Evolutionary conservation across 805 yeast genomes (phyloP), one percentile per base, ranked within the genome.

Genomic region (Monosporozyma unispora): DNA sequence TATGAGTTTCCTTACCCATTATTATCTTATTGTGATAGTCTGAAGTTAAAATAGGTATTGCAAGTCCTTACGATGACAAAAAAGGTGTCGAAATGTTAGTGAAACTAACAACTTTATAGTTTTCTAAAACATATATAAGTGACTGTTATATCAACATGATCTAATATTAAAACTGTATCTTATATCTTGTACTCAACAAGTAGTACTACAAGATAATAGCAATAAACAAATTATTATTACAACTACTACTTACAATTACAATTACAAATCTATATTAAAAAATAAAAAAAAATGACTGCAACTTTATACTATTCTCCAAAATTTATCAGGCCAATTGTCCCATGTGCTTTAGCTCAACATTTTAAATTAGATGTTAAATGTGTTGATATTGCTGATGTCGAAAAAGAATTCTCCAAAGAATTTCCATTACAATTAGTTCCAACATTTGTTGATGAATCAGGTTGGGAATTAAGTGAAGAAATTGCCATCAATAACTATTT

Each of bases 391-490:
- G 55, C 60, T 11, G 57, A 58, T 23, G 52, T 54, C 27, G 52
- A 47, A n/a, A 53, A 33, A 9, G 3, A 51, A 12, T 78, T 61
- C 66, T 59, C 62, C 48, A 69, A 71, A 56, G 57, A 69, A 61
- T 84, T 84, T 77, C 88, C 90, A 64, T 71, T 80, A 64, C 72
- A 67, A 52, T 78, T 75, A 68, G 69, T 74, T 54, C 91, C 93
- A 67, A 78, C 86, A 53, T 81, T 82, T 58, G 58, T 79, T 67
- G 88, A 46, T 39, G 38, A 19, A 45, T 42, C n/a, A 39, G 52
- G 50, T 38, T 45, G 28, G 29, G 16, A 38, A 18, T 29, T 47
- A 35, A 47, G 18, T 22, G 49, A 47, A 35, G 29, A 16, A 4
- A 33, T 47, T 10, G 49, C 49, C 6, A 41, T 84, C 59, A 60